Conservation (phyloP, 805 yeast genomes). For the Clavispora santaluciae region DNA sequence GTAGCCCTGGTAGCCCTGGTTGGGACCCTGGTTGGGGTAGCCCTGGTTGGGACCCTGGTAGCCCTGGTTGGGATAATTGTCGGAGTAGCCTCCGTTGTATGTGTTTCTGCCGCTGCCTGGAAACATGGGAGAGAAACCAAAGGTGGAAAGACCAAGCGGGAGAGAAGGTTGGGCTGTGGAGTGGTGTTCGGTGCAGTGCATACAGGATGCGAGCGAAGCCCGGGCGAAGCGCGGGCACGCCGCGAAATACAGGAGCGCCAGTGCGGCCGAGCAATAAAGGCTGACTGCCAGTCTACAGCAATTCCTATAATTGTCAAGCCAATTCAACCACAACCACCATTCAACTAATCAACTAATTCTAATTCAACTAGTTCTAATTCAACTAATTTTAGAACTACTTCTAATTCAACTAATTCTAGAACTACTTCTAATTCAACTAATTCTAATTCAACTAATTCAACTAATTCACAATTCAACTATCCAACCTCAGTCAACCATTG, state of each 20-base stretch:
- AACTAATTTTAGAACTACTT: no score
- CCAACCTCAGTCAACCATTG: neutral
- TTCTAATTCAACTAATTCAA: neutral
- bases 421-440: no score
- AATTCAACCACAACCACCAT: no score
- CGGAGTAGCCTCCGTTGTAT: slow-evolving; percentile 7
- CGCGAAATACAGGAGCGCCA: no score
- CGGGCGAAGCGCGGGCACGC: neutral
- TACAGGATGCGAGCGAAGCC: neutral
- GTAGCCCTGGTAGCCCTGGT: slow-evolving; percentile 1
- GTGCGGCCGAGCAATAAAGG: no score
- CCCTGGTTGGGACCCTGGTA: slow-evolving; percentile 5
- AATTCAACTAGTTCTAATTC: no score
- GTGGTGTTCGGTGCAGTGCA: neutral
- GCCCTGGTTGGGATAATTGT: neutral
- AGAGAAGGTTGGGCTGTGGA: neutral
- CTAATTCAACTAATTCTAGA: no score
- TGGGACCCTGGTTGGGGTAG: slow-evolving; percentile 3
- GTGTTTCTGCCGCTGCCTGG: slow-evolving; percentile 21
- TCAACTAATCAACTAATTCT: no score
- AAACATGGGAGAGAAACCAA: slow-evolving; percentile 14
- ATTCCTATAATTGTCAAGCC: no score
- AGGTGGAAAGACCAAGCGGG: neutral
- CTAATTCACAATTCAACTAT: neutral
- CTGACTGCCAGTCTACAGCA: no score